phyloP scores from a whole-genome alignment of 192 early-diverging fungal genomes.

The Nowakowskiella sp. region DNA sequence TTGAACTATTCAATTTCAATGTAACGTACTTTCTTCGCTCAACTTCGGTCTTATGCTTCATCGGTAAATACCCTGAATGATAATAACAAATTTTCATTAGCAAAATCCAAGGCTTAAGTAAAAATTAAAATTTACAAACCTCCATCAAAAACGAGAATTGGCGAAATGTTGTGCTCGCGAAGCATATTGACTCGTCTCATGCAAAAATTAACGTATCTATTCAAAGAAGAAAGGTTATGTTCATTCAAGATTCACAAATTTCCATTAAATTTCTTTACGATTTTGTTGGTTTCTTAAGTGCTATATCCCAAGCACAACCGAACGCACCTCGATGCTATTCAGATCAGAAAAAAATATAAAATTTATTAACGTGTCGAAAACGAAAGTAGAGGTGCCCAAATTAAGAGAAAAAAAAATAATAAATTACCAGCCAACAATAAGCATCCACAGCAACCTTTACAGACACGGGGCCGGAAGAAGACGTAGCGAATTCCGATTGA shows the following conservation, averaged over 20 bases:
- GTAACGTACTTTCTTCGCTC: constrained; percentile 50
- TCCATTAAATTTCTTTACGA: constrained; percentile 32
- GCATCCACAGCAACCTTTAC: constrained; percentile 74
- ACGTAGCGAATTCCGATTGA: constrained; percentile 60
- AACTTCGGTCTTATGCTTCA: constrained; percentile 68
- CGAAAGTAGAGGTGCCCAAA: no score
- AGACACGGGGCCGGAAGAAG: not conserved
- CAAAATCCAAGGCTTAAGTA: not conserved
- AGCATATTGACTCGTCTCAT: constrained; percentile 71
- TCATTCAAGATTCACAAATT: not conserved
- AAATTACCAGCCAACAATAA: constrained; percentile 84
- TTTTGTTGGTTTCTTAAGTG: constrained; percentile 54
- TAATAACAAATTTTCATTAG: not conserved
- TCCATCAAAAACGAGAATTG: constrained; percentile 93
- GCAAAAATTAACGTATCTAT: constrained; percentile 77
- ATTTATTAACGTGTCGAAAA: constrained; percentile 6
- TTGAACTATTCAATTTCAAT: constrained; percentile 4
- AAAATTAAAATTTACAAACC: constrained; percentile 27
- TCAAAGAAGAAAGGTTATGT: not conserved
- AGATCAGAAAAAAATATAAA: not conserved
- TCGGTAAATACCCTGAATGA: constrained; percentile 50
- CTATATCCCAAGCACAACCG: constrained; percentile 75
- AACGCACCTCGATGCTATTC: constrained; percentile 69
- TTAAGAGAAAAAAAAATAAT: no score
- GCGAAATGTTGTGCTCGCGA: constrained; percentile 58